Evolutionary conservation across 441 rosid genomes (phyloP).

Genomic region (Pelargonium citronellum): DNA sequence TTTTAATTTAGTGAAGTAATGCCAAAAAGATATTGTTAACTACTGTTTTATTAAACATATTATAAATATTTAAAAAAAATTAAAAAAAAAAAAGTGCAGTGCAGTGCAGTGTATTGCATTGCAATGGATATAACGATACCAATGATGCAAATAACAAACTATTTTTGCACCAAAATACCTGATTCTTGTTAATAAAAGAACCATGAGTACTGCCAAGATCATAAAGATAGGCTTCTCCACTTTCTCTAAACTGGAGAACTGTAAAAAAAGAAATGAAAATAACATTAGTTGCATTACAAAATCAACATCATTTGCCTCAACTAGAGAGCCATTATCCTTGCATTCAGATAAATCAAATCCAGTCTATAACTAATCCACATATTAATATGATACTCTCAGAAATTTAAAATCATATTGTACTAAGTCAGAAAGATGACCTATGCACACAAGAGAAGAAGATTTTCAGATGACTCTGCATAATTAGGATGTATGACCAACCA

Average conservation of each 20-base stretch:
- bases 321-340: neutral
- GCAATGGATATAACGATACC: neutral
- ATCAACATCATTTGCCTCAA: neutral
- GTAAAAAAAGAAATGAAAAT: conserved; percentile 16
- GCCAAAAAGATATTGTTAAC: too few species aligned
- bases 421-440: too few species aligned
- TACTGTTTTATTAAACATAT: too few species aligned
- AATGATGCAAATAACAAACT: neutral
- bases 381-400: neutral
- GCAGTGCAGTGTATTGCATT: neutral
- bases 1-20: too few species aligned
- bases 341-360: neutral
- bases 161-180: conserved; percentile 37
- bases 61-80: too few species aligned
- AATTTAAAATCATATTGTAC: neutral
- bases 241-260: conserved; percentile 85
- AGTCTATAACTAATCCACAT: neutral
- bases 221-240: conserved; percentile 70
- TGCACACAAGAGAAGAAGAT: too few species aligned
- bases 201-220: conserved; percentile 91
- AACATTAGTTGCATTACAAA: conserved; percentile 5
- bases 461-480: too few species aligned
- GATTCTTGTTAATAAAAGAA: conserved; percentile 62
- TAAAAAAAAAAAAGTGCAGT: too few species aligned
- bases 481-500: too few species aligned